Evolutionary conservation across 768 basidiomycete genomes (phyloP).

Genomic region (Trametopsis cervina): DNA sequence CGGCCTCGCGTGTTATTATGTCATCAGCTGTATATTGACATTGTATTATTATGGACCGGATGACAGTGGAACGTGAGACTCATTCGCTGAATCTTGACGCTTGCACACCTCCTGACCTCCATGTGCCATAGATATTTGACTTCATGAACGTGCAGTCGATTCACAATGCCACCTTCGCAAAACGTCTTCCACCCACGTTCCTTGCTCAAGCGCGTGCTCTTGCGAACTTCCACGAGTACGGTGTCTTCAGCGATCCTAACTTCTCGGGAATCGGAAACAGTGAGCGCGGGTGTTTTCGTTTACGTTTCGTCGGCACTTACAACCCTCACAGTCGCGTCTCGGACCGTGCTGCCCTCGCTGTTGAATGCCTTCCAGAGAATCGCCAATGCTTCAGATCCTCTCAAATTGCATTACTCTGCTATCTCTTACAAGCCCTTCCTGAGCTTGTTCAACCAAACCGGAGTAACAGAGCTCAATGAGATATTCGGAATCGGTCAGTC

Average conservation of each 20-base stretch:
- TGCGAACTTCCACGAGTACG: slow-evolving; percentile 34
- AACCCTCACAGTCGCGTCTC: slow-evolving; percentile 53
- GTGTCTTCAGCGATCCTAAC: slow-evolving; percentile 25
- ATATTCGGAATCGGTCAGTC: too few species aligned
- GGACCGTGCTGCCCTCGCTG: slow-evolving; percentile 55
- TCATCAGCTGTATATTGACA: too few species aligned
- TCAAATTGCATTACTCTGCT: slow-evolving; percentile 53
- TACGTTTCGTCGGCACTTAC: too few species aligned
- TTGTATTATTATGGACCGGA: too few species aligned
- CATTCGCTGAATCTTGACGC: too few species aligned
- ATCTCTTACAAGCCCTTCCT: slow-evolving; percentile 75
- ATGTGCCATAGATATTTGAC: slow-evolving; percentile 25
- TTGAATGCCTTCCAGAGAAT: slow-evolving; percentile 47
- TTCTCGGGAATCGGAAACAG: slow-evolving; percentile 29
- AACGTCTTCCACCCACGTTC: slow-evolving; percentile 19
- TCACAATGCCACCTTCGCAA: slow-evolving; percentile 30
- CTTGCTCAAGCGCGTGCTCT: slow-evolving; percentile 24
- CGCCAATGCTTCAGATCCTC: slow-evolving; percentile 39
- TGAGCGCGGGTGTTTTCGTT: slow-evolving; percentile 5
- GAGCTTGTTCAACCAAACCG: slow-evolving; percentile 73
- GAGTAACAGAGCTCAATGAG: slow-evolving; percentile 41
- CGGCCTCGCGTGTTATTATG: too few species aligned
- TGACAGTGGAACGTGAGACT: slow-evolving; percentile 11
- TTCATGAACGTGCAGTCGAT: slow-evolving; percentile 31
- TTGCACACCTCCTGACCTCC: too few species aligned